Conservation (phyloP, 2,329 filamentous ascomycete species). For the Proliferodiscus dingleyae region DNA sequence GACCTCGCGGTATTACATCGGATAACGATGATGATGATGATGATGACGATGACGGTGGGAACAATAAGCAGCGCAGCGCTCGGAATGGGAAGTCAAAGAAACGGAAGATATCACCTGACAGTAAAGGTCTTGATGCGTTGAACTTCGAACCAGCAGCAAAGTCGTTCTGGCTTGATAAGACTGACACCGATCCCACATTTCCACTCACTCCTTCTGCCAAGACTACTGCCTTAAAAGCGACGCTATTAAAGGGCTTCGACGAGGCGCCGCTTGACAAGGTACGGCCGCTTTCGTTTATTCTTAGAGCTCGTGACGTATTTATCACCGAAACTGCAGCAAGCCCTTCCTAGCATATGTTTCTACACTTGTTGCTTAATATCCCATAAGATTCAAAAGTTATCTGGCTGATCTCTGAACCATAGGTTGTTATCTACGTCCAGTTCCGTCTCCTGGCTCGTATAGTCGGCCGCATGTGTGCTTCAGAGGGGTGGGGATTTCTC, state of each 20-base stretch:
- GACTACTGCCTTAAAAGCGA: conserved; percentile 31
- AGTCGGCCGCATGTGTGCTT: conserved; percentile 43
- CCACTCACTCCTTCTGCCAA: conserved; percentile 36
- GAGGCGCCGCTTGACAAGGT: conserved; percentile 45
- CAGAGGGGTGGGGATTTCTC: conserved; percentile 42
- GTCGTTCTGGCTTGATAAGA: conserved; percentile 21
- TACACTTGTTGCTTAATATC: background rate
- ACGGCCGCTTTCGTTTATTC: too few relatives aligned
- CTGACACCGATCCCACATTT: conserved; percentile 21
- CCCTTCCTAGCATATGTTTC: too few relatives aligned
- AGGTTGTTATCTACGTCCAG: conserved; percentile 52
- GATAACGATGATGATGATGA: conserved; percentile 12
- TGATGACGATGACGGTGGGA: too few relatives aligned
- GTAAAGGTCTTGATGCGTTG: conserved; percentile 23
- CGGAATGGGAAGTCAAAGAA: background rate
- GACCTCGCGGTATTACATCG: conserved; percentile 5
- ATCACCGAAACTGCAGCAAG: too few relatives aligned
- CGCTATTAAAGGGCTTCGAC: conserved; percentile 36
- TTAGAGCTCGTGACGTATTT: too few relatives aligned
- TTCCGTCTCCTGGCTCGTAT: conserved; percentile 50
- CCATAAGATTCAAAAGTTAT: too few relatives aligned
- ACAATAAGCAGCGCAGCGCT: background rate
- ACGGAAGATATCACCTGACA: background rate
- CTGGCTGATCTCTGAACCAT: too few relatives aligned
- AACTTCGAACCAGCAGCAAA: conserved; percentile 24